Evolutionary conservation across 2,329 filamentous ascomycete genomes (phyloP), one percentile per base, ranked within the genome.

Genomic region (Berkeleyomyces rouxiae): DNA sequence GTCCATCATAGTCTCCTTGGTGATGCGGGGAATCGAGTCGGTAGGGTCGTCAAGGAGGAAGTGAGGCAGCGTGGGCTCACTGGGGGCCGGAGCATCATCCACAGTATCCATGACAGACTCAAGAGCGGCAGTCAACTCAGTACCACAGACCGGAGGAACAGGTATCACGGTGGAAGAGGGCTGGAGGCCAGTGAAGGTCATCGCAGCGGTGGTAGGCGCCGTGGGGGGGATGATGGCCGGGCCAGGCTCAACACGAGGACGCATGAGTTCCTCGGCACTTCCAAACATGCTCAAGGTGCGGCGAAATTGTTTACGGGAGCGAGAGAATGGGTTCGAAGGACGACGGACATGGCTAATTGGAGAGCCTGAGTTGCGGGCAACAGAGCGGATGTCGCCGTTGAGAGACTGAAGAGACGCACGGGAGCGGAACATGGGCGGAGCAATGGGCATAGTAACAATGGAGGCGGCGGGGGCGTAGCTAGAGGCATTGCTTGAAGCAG

Each of bases 201-300:
- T 37, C 37, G 43, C 23, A 53, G 57, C 37, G 3, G 62, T 46
- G 6, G 40, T 40, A 49, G 42, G 49, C 37, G 44, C 40, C 16
- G 63, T 57, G 31, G 64, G 49, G 7, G 64, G 61, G 6, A 61
- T 40, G n/a, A 65, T 61, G 3, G 72, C 71, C 9, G 72, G 62
- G 64, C 79, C 72, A 61, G 75, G 70, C 64, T 76, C 72, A 9
- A 81, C 81, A 55, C 83, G 82, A 67, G 86, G 73, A 74, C 89
- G 90, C 77, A 95, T 87, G 62, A 96, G 79, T 71, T 97, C 93
- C 67, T 83, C 87, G 3, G 91, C 87, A 71, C 87, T 84, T 75
- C 97, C 92, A 74, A 95, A 99, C 93, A 99, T 99, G 80, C 93
- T 97, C 70, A 96, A 77, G 33, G 92, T 95, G 67, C 93, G 85